Evolutionary conservation across 257 asterid species (phyloP).

Genomic region (Salvia miltiorrhiza): DNA sequence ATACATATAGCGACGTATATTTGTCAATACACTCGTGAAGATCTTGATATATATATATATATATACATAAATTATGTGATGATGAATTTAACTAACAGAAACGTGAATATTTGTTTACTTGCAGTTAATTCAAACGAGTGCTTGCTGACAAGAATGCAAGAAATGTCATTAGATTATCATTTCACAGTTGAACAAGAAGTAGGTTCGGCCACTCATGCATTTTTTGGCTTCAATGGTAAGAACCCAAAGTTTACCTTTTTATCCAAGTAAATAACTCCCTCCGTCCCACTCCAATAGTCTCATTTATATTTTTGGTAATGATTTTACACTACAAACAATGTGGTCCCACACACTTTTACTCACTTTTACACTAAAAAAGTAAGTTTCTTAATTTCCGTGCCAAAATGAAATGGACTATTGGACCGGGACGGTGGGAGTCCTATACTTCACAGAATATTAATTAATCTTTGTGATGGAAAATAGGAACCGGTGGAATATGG

Average conservation of each 20-base stretch:
- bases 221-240: conserved; percentile 93
- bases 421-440: too few relatives aligned
- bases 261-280: too few relatives aligned
- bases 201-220: conserved; percentile 97
- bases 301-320: too few relatives aligned
- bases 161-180: conserved; percentile 92
- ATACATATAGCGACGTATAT: neutral
- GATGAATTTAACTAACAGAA: neutral
- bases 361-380: too few relatives aligned
- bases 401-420: too few relatives aligned
- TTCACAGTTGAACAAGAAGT: conserved; percentile 97
- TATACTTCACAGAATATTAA: neutral
- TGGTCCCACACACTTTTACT: too few relatives aligned
- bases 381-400: too few relatives aligned
- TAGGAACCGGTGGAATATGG: conserved; percentile 97
- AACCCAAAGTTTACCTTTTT: neutral
- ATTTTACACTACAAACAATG: too few relatives aligned
- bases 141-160: conserved; percentile 95
- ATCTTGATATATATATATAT: neutral
- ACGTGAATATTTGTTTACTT: neutral
- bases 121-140: conserved; percentile 91
- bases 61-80: neutral
- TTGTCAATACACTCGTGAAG: neutral
- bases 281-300: too few relatives aligned
- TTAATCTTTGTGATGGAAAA: neutral